These are phyloP conservation scores for Monosporascus sp. DNA, from an alignment of 2,329 filamentous ascomycete genomes.

Conservation along the genomic window DNA sequence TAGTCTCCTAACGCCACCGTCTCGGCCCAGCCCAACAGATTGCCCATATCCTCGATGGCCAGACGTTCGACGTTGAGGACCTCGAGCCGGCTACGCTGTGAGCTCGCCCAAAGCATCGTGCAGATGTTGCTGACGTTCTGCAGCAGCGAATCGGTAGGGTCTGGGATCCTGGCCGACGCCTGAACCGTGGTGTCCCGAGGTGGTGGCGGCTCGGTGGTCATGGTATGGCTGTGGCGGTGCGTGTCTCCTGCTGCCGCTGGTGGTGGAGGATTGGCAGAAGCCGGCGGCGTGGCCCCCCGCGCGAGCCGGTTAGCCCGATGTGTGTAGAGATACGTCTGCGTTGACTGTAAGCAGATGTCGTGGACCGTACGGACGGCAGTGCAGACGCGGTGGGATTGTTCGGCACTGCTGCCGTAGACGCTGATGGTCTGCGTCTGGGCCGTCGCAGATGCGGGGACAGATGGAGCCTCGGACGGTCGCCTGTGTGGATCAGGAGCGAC, in stretches of 20 bases:
- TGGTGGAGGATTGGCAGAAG: background rate
- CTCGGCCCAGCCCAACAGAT: slow-evolving; percentile 24
- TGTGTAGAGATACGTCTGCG: slow-evolving; percentile 13
- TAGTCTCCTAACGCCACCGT: slow-evolving; percentile 18
- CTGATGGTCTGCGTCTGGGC: slow-evolving; percentile 5
- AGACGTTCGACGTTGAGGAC: slow-evolving; percentile 23
- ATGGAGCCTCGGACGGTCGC: background rate
- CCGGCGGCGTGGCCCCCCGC: slow-evolving; percentile 1
- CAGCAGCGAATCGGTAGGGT: slow-evolving; percentile 19
- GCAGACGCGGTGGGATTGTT: slow-evolving; percentile 3
- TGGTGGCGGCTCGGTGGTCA: background rate
- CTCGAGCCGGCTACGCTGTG: slow-evolving; percentile 22
- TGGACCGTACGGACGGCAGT: slow-evolving; percentile 8
- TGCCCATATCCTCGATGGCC: slow-evolving; percentile 23
- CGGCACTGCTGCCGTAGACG: slow-evolving; percentile 4
- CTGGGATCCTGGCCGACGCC: slow-evolving; percentile 6
- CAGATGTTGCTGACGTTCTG: slow-evolving; percentile 26
- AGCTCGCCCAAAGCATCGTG: slow-evolving; percentile 24
- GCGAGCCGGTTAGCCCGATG: slow-evolving; percentile 13
- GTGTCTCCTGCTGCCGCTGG: background rate
- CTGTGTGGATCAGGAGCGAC: no score
- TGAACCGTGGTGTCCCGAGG: background rate
- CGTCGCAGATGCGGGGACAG: background rate
- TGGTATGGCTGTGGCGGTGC: background rate
- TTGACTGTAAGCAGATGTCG: slow-evolving; percentile 13